phyloP scores from a whole-genome alignment of 768 basidiomycete genomes.

The Tulasnella sp. region DNA sequence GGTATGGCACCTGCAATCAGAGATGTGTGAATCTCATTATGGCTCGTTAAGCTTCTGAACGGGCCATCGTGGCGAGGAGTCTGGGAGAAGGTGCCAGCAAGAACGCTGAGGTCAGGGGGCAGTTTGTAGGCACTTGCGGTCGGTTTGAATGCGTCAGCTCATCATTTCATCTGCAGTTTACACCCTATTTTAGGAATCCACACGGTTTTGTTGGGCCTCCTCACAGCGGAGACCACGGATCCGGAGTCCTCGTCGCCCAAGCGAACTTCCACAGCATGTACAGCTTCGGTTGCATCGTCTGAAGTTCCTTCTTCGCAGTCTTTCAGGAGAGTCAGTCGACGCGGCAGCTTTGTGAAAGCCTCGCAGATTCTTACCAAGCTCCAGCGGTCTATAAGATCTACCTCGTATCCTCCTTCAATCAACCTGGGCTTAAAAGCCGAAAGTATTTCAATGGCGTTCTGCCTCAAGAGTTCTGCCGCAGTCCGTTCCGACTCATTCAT shows the following conservation, averaged over 20 bases:
- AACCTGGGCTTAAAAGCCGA: neutral
- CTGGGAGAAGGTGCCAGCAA: neutral
- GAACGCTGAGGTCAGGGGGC: neutral
- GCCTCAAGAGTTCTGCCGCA: neutral
- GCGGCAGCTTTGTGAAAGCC: too few relatives aligned
- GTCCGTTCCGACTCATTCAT: neutral
- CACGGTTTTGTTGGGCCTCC: neutral
- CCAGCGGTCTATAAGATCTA: neutral
- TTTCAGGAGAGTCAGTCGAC: neutral
- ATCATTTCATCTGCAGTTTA: neutral
- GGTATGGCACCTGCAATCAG: too few relatives aligned
- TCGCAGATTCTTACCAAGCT: neutral
- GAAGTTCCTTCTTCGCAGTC: neutral
- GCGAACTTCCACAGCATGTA: constrained; percentile 13
- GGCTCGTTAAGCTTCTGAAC: neutral
- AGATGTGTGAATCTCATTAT: neutral
- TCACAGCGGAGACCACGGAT: neutral
- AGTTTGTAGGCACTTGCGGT: too few relatives aligned
- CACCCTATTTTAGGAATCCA: neutral
- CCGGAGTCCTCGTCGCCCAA: constrained; percentile 6
- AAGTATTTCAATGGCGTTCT: neutral
- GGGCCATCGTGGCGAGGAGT: neutral
- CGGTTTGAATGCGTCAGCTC: neutral
- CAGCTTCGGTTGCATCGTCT: constrained; percentile 4
- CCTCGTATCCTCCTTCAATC: neutral